Percentiles rank a stretch among this genome's conserved stretches.
Conservation (phyloP, 2,329 filamentous ascomycete species). For the Knufia petricola region DNA sequence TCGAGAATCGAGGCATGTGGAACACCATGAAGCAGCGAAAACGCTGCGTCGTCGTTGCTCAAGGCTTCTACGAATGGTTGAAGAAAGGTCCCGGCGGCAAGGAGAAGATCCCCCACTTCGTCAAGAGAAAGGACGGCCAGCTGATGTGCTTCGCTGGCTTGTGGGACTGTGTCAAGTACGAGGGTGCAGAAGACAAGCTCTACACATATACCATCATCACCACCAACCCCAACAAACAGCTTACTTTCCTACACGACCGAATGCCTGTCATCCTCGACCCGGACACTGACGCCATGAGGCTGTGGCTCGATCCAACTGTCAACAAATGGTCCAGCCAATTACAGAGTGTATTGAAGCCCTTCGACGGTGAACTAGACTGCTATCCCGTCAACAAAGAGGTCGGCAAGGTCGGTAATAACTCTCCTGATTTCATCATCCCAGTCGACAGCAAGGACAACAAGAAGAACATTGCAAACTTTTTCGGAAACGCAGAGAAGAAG, state of each 20-base stretch:
- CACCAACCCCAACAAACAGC: conserved; percentile 70
- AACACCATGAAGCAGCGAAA: conserved; percentile 80
- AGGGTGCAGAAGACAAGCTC: conserved; percentile 61
- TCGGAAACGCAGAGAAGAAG: conserved; percentile 43
- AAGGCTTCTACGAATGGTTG: conserved; percentile 96
- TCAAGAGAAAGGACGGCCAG: conserved; percentile 69
- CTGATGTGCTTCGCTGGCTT: conserved; percentile 85
- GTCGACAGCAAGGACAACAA: conserved; percentile 81
- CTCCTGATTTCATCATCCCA: conserved; percentile 70
- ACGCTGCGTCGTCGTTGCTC: conserved; percentile 74
- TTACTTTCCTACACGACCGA: conserved; percentile 80
- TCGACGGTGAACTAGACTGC: conserved; percentile 65
- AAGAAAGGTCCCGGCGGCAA: conserved; percentile 62
- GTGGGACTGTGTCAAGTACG: conserved; percentile 79
- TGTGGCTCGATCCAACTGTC: conserved; percentile 67
- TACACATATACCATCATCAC: conserved; percentile 95
- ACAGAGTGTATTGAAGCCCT: conserved; percentile 71
- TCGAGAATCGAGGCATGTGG: conserved; percentile 75
- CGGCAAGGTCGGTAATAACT: conserved; percentile 89
- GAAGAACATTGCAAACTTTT: conserved; percentile 89
- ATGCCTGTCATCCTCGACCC: conserved; percentile 91
- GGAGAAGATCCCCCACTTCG: conserved; percentile 75
- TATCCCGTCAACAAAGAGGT: conserved; percentile 84
- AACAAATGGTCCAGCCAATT: conserved; percentile 68
- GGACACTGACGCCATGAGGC: conserved; percentile 57